These are phyloP conservation scores for Primulina huaijiensis DNA, from an alignment of 257 asterid species.

Conservation along the genomic window DNA sequence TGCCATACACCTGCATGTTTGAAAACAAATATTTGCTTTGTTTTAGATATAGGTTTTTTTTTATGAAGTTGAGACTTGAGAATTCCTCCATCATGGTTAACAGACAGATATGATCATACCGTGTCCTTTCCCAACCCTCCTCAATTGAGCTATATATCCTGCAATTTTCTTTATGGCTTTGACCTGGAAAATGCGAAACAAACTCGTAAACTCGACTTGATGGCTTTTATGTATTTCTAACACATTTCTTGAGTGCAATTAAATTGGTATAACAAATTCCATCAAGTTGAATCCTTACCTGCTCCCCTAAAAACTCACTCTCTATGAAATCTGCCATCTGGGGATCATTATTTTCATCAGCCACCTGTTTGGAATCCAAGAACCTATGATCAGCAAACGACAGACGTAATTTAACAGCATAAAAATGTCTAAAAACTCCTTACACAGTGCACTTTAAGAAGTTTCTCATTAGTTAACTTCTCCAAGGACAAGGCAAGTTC, in stretches of 20 bases:
- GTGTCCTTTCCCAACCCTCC: slow-evolving; percentile 89
- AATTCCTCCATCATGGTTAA: neutral
- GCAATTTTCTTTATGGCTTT: slow-evolving; percentile 67
- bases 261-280: neutral
- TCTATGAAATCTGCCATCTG: slow-evolving; percentile 68
- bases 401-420: neutral
- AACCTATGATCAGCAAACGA: neutral
- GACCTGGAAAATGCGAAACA: slow-evolving; percentile 37
- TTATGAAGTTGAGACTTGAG: neutral
- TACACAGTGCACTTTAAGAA: slow-evolving; percentile 55
- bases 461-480: slow-evolving; percentile 63
- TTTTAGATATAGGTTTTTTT: neutral
- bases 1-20: slow-evolving; percentile 49
- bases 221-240: neutral
- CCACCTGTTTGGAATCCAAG: slow-evolving; percentile 42
- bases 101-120: slow-evolving; percentile 38
- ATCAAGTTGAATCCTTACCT: slow-evolving; percentile 38
- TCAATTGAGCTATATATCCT: slow-evolving; percentile 71
- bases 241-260: neutral
- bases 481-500: slow-evolving; percentile 71
- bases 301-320: slow-evolving; percentile 63
- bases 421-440: slow-evolving; percentile 21
- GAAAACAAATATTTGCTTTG: neutral
- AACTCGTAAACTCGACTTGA: neutral
- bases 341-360: slow-evolving; percentile 55